Conservation (phyloP, 2,329 filamentous ascomycete genomes). For the Hypoxylon sp. region DNA sequence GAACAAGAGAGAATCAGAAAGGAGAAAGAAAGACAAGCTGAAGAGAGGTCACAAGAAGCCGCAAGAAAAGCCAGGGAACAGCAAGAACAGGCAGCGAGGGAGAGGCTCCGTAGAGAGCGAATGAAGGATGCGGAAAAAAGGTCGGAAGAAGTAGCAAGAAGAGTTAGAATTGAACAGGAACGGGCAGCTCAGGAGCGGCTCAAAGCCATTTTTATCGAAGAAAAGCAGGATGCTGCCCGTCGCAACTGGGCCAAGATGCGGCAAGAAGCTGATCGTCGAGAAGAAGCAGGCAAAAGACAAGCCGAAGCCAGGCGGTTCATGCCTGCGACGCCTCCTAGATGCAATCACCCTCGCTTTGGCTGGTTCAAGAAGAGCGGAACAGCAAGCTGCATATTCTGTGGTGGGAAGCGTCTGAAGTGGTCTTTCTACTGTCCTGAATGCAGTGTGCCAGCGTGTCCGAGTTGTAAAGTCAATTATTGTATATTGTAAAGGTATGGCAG, state of each 20-base stretch:
- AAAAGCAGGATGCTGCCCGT: slow-evolving; percentile 27
- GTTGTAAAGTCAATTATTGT: slow-evolving; percentile 13
- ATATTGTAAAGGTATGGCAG: background rate
- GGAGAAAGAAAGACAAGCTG: slow-evolving; percentile 22
- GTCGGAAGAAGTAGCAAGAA: slow-evolving; percentile 30
- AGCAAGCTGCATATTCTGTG: slow-evolving; percentile 21
- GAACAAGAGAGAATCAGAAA: slow-evolving; percentile 18
- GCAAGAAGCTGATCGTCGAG: slow-evolving; percentile 23
- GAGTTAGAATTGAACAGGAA: slow-evolving; percentile 26
- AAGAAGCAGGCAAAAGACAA: background rate
- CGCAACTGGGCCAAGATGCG: slow-evolving; percentile 28
- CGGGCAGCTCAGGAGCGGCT: slow-evolving; percentile 28
- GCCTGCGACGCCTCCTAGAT: background rate
- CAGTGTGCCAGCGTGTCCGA: slow-evolving; percentile 5
- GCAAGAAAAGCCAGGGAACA: slow-evolving; percentile 26
- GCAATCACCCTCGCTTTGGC: slow-evolving; percentile 12
- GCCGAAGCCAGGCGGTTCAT: background rate
- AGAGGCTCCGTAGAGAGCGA: slow-evolving; percentile 21
- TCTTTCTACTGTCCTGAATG: slow-evolving; percentile 18
- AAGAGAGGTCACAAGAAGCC: slow-evolving; percentile 25
- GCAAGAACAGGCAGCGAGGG: slow-evolving; percentile 23
- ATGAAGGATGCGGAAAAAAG: slow-evolving; percentile 26
- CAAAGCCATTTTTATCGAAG: slow-evolving; percentile 18
- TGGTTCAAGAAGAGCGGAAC: slow-evolving; percentile 8
- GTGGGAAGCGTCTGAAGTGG: slow-evolving; percentile 9